Base-by-base conservation (phyloP, 139 green algal species). In the Chlamydomonas schloesseri region DNA sequence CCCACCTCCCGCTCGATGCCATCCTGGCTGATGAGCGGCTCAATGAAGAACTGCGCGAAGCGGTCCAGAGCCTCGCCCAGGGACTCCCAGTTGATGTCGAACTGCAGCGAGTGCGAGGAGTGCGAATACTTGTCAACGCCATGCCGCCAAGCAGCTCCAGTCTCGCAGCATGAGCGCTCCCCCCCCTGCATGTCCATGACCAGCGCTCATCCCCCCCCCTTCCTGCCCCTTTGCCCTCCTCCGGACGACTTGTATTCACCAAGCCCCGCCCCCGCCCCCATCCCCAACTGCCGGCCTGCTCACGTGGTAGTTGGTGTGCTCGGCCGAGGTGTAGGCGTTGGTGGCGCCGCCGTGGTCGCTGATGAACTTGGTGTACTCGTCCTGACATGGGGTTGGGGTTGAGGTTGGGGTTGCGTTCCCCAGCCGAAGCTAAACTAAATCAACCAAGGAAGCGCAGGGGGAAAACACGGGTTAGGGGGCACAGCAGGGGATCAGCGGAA, bases 1-100 rank as follows among this genome's bases (percentile, higher is more conserved):
- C 65, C 93, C 31, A 97, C 92, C 89, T 99, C 96, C 17, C 96
- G 82, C 34, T 96, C 95, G 0, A 98, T 96, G 9, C 92, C 92
- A 69, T 94, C 92, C n/a, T 46, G 72, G 67, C 70, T 87, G 77
- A 99, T 97, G 31, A 96, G 89, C 0, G 97, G 97, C 65, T 73
- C 88, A 50, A 98, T 97, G 94, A 99, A 99, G 90, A 99, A 99
- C 86, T 97, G 90, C n/a, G 88, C 91, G 68, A 93, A 95, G 62
- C 94, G 91, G 89, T 98, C 96, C 84, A 98, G 87, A 0, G 95
- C 94, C 1, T 81, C 72, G 36, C 91, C 88, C 67, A 98, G 91
- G 42, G 89, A 64, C 18, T 98, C 95, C 80, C 81, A 93, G 84
- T 97, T 97, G 34, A 98, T 89, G 28, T 97, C 94, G 89, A 99